Evolutionary conservation across 495 filamentous ascomycete genomes (phyloP).

Genomic region (Delitschia confertaspora): DNA sequence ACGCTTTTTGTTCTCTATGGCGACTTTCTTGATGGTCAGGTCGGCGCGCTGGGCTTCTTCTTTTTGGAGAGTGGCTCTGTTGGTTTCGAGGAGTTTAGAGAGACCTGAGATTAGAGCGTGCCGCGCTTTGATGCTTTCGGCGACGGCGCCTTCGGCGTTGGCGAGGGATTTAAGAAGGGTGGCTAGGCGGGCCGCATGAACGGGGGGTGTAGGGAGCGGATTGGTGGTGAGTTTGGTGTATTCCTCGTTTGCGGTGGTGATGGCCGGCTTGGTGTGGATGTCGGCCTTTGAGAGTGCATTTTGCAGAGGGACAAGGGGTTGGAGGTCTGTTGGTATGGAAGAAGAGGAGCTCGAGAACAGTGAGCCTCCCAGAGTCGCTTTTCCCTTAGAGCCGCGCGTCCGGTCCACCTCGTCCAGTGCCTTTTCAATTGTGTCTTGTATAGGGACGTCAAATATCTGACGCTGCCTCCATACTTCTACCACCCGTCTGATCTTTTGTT

Average conservation of each 20-base stretch:
- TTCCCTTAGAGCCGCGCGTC: constrained; percentile 55
- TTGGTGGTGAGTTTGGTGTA: constrained; percentile 72
- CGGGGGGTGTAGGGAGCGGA: constrained; percentile 64
- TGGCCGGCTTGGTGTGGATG: constrained; percentile 49
- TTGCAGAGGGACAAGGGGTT: constrained; percentile 61
- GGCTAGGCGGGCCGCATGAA: constrained; percentile 83
- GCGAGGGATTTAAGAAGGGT: constrained; percentile 79
- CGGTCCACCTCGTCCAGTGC: constrained; percentile 78
- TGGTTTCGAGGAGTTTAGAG: constrained; percentile 69
- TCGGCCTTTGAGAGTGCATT: constrained; percentile 62
- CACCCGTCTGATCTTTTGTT: constrained; percentile 77
- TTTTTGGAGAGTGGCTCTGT: constrained; percentile 55
- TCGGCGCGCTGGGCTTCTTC: constrained; percentile 58
- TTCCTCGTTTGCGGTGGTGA: constrained; percentile 63
- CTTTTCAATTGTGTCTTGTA: constrained; percentile 68
- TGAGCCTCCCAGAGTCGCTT: constrained; percentile 58
- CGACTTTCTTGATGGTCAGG: constrained; percentile 50
- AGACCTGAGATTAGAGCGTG: constrained; percentile 65
- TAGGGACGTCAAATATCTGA: constrained; percentile 68
- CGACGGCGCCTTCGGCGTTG: constrained; percentile 83
- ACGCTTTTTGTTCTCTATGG: constrained; percentile 65
- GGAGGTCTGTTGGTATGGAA: constrained; percentile 65
- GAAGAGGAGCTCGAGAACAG: constrained; percentile 45
- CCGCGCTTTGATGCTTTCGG: constrained; percentile 82
- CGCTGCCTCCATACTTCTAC: constrained; percentile 90